A percentile compares a stretch with the other conserved stretches of the same genome.
Conservation (phyloP, 495 filamentous ascomycete genomes). For the Hyaloscypha variabilis region DNA sequence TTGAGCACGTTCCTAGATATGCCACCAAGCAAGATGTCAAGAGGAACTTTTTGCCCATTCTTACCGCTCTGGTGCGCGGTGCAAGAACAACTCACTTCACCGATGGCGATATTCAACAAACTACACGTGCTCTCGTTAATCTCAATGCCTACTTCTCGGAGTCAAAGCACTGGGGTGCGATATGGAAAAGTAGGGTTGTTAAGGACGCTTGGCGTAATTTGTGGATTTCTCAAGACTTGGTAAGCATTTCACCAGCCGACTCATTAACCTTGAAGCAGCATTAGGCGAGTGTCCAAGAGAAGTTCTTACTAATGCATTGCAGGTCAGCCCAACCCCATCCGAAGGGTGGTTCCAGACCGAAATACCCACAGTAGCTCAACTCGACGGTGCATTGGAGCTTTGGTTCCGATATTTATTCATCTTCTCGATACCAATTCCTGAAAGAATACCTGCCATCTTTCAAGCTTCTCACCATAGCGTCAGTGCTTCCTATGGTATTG, state of each 20-base stretch:
- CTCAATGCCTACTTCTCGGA: constrained; percentile 65
- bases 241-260: no score
- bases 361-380: no score
- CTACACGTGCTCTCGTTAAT: constrained; percentile 60
- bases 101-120: constrained; percentile 54
- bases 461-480: constrained; percentile 68
- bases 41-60: constrained; percentile 63
- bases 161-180: constrained; percentile 62
- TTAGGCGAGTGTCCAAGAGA: no score
- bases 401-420: constrained; percentile 71
- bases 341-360: no score
- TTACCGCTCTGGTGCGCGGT: constrained; percentile 60
- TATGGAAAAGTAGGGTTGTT: constrained; percentile 65
- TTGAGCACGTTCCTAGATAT: constrained; percentile 54
- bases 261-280: no score
- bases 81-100: constrained; percentile 56
- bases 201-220: no score
- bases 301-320: no score
- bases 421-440: constrained; percentile 65
- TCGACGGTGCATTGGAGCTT: constrained; percentile 59
- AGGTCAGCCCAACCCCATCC: no score
- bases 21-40: constrained; percentile 58
- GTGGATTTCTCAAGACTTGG: no score
- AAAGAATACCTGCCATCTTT: constrained; percentile 63
- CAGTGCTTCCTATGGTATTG: constrained; percentile 63